phyloP scores from a whole-genome alignment of 192 early-diverging fungal genomes.

The Entrophospora sp. region DNA sequence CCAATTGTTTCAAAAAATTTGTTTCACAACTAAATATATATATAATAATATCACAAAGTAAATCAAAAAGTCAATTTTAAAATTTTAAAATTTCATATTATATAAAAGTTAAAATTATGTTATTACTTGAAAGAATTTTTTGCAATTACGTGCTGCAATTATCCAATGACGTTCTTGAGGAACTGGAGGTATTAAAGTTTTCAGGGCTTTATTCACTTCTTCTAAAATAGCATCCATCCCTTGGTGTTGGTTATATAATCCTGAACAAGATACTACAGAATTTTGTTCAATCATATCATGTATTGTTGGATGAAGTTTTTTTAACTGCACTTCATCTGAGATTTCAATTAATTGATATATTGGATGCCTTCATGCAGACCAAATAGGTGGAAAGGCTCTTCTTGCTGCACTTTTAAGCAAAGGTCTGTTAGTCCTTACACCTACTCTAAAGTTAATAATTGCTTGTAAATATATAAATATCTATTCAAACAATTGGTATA shows the following conservation, averaged over 20 bases:
- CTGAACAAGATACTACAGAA: too few species aligned
- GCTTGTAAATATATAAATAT: too few species aligned
- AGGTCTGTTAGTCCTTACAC: too few species aligned
- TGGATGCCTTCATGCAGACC: not conserved
- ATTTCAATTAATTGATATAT: not conserved
- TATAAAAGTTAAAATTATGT: not conserved
- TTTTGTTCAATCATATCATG: too few species aligned
- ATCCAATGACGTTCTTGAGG: not conserved
- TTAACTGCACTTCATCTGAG: too few species aligned
- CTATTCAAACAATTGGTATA: too few species aligned
- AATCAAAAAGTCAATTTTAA: not conserved
- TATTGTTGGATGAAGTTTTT: too few species aligned
- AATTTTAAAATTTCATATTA: not conserved
- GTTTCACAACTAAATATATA: not conserved
- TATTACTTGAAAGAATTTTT: slow-evolving; percentile 1
- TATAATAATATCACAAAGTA: not conserved
- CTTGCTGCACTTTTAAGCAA: too few species aligned
- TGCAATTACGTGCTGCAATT: slow-evolving; percentile 6
- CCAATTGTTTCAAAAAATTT: not conserved
- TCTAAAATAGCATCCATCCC: not conserved
- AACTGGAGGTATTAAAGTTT: slow-evolving; percentile 2
- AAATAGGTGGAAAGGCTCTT: too few species aligned
- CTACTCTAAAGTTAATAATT: too few species aligned
- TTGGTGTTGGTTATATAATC: not conserved
- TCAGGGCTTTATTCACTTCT: too few species aligned